Base-by-base conservation (phyloP, 2,329 filamentous ascomycete species). In the Penicillium sp. region DNA sequence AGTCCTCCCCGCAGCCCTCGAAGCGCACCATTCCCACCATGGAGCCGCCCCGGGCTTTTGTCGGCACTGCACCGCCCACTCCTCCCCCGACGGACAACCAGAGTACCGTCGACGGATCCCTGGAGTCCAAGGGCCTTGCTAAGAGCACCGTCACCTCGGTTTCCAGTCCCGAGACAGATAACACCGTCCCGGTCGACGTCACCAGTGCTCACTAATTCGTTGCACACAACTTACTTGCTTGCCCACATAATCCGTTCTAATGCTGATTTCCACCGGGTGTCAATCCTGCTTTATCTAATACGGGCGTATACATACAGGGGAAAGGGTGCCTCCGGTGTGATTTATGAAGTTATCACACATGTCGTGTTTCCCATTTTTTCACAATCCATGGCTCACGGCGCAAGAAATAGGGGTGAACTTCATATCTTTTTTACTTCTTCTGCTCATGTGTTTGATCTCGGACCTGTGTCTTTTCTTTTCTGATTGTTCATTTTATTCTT, bases 31-130 rank as follows among this genome's bases (percentile, higher is more conserved):
- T 74, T 43, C 55, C 66, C 48, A 56, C 48, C 44, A 54, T 68
- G 68, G 46, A 69, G 65, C 69, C 36, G 69, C 78, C 41, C 70
- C 77, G 54, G 71, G 77, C 50, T 71, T 74, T 64, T 70, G 74
- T 72, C 79, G 84, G 47, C 16, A 76, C 78, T 9, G 79, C 81
- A 0, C 82, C 85, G 8, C 87, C 86, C 0, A 88, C 87, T 1
- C 79, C 79, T 20, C 78, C 89, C 48, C 88, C 85, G 2, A 86
- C 81, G 60, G 86, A 86, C 61, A 82, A 82, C 35, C 88, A 88
- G 65, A 88, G 84, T 63, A 80, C 81, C 44, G 68, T 74, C 28
- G 76, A 79, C 49, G 74, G 69, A 48, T 67, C 73, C 62, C 66
- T 74, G 4, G 67, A 70, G 41, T 54, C 65, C 13, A 73, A 73